Evolutionary conservation across 2,329 filamentous ascomycete genomes (phyloP).

Genomic region (Didymella sp.): DNA sequence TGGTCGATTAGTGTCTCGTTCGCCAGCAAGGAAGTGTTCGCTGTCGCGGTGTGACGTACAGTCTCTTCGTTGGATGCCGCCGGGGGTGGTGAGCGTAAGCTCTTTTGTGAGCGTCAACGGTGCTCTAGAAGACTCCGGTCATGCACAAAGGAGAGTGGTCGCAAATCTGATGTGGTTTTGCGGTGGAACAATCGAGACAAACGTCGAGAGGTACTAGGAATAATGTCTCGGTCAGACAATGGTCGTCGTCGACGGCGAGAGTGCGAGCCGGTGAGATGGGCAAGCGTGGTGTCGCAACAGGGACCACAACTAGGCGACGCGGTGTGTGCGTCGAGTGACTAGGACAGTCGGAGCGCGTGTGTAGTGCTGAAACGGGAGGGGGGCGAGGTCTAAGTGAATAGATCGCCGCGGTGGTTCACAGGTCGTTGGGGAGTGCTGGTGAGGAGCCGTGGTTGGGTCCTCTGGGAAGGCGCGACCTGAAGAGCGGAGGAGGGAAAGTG

Average conservation of each 20-base stretch:
- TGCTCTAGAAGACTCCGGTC: constrained; percentile 44
- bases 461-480: constrained; percentile 22
- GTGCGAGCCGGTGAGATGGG: constrained; percentile 21
- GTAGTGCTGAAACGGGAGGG: constrained; percentile 32
- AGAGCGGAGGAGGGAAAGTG: constrained; percentile 20
- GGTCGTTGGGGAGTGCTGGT: constrained; percentile 26
- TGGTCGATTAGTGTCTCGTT: constrained; percentile 26
- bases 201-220: constrained; percentile 35
- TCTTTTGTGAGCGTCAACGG: constrained; percentile 44
- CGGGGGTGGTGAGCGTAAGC: constrained; percentile 45
- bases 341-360: constrained; percentile 17
- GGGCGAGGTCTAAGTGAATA: constrained; percentile 52
- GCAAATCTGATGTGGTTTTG: constrained; percentile 27
- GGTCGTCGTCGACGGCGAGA: constrained; percentile 18
- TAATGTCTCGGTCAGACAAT: constrained; percentile 33
- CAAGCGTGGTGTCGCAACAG: constrained; percentile 23
- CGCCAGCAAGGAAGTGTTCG: neutral
- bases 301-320: constrained; percentile 25
- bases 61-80: constrained; percentile 49
- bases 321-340: constrained; percentile 21
- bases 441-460: constrained; percentile 13
- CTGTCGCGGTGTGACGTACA: constrained; percentile 34
- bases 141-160: constrained; percentile 45
- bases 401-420: constrained; percentile 42
- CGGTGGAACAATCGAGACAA: constrained; percentile 29